These are phyloP conservation scores for Blastobotrys malaysiensis DNA, from an alignment of 1,139 yeast genomes.

Conservation along the genomic window DNA sequence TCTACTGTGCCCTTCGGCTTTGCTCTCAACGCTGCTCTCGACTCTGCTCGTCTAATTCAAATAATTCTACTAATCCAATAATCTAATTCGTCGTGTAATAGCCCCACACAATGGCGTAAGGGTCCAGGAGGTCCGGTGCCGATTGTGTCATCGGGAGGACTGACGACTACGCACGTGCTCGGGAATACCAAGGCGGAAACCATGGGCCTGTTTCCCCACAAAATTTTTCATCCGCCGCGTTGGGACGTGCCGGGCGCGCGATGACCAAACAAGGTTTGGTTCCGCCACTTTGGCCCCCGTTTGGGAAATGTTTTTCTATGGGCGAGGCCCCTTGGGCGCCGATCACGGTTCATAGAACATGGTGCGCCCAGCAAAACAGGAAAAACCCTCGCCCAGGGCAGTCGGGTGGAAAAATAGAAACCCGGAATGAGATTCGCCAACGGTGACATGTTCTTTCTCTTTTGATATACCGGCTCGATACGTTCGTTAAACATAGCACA, in stretches of 20 bases:
- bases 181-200: neutral
- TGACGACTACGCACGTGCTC: neutral
- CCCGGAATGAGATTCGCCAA: neutral
- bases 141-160: neutral
- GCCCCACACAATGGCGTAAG: no score
- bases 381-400: neutral
- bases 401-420: neutral
- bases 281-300: neutral
- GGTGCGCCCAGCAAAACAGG: neutral
- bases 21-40: no score
- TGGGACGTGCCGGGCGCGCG: neutral
- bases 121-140: neutral
- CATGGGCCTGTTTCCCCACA: neutral
- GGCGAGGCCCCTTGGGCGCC: neutral
- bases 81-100: no score
- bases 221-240: neutral
- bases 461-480: no score
- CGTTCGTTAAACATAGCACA: no score
- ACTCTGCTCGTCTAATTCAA: no score
- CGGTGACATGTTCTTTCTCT: neutral
- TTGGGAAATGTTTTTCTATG: neutral
- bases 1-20: no score
- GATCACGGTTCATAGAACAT: neutral
- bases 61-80: no score
- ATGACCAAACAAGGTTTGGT: neutral